A percentile compares a stretch with the other conserved stretches of the same genome.
Evolutionary conservation across 345 rosid genomes (phyloP).

Genomic region (Ceriops decandra): DNA sequence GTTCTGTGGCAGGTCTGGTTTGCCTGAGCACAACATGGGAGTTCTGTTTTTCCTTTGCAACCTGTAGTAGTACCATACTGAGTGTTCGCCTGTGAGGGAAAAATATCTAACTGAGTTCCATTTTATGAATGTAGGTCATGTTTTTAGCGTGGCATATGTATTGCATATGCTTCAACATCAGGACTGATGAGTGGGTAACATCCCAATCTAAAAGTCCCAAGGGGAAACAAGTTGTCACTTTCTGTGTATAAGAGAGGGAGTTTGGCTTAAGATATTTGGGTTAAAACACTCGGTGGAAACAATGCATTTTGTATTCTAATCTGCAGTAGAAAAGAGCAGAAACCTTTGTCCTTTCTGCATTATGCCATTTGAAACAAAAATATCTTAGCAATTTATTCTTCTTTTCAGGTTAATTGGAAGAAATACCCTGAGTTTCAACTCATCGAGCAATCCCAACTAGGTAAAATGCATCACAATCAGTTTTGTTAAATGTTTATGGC

Average conservation of each 20-base stretch:
- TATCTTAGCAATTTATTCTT: background rate
- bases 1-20: constrained; percentile 56
- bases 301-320: background rate
- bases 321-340: background rate
- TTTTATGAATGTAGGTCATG: constrained; percentile 32
- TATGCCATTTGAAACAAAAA: background rate
- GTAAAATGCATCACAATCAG: constrained; percentile 18
- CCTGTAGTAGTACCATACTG: background rate
- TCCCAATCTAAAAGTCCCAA: background rate
- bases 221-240: background rate
- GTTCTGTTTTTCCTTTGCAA: background rate
- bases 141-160: constrained; percentile 59
- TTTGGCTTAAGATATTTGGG: no score
- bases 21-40: background rate
- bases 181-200: constrained; percentile 76
- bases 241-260: no score
- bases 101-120: background rate
- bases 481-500: background rate
- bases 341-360: background rate
- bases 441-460: constrained; percentile 31
- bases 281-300: background rate
- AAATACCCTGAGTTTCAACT: constrained; percentile 57
- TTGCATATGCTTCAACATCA: constrained; percentile 58
- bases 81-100: background rate
- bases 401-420: constrained; percentile 54